A percentile compares a stretch with the other conserved stretches of the same genome.
Evolutionary conservation across 2,329 filamentous ascomycete species (phyloP).

Genomic region (Arthrobotrys entomopaga): DNA sequence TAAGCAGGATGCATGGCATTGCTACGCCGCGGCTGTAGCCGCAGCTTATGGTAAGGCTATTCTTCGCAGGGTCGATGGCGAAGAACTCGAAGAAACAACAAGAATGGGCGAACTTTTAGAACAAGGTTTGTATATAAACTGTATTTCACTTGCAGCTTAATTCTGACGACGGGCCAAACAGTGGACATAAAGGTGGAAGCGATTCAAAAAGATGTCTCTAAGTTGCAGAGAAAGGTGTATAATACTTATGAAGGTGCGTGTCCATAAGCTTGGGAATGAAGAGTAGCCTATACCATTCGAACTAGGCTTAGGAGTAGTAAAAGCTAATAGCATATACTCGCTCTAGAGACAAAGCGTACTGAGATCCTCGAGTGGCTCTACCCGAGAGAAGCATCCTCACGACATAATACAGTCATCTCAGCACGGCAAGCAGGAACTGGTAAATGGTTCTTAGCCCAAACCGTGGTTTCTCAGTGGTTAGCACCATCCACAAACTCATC

Average conservation of each 20-base stretch:
- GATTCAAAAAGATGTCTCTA: not conserved
- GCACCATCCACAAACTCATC: not conserved
- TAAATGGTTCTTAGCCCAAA: not conserved
- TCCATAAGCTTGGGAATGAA: no score
- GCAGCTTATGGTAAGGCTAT: slow-evolving; percentile 11
- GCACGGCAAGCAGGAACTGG: no score
- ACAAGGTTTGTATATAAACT: not conserved
- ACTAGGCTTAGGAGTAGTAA: no score
- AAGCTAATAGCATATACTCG: no score
- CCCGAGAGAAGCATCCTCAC: no score
- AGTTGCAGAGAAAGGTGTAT: not conserved
- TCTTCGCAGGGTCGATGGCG: slow-evolving; percentile 2
- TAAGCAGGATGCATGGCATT: slow-evolving; percentile 14
- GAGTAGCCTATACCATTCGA: no score
- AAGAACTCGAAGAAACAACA: not conserved
- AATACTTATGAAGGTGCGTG: not conserved
- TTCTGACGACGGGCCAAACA: no score
- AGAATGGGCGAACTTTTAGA: no score
- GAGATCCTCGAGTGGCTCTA: no score
- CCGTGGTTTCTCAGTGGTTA: not conserved
- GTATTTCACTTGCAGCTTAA: no score
- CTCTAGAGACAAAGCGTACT: no score
- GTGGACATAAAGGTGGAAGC: not conserved
- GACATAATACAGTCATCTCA: no score
- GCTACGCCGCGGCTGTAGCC: slow-evolving; percentile 3